Conservation (phyloP, 805 yeast species). For the Peterozyma xylosa region DNA sequence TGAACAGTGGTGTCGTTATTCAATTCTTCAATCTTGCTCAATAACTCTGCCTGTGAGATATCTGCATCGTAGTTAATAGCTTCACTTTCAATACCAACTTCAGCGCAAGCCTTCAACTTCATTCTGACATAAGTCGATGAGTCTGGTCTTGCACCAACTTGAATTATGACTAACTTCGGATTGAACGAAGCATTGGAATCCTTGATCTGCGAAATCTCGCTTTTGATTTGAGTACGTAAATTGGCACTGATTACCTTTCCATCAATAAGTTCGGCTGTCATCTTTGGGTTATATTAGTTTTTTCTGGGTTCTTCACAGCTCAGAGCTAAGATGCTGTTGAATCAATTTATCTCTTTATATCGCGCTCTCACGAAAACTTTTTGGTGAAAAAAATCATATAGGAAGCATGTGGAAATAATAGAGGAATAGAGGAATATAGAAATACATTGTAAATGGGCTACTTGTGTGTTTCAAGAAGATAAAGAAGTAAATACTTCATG, state of each 20-base stretch:
- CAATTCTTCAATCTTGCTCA: constrained; percentile 44
- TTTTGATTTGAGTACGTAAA: constrained; percentile 43
- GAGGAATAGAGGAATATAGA: too few relatives aligned
- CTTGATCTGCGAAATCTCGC: constrained; percentile 33
- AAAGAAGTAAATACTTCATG: too few relatives aligned
- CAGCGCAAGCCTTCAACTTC: constrained; percentile 73
- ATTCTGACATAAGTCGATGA: constrained; percentile 76
- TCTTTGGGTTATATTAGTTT: constrained; percentile 2
- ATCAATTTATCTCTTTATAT: too few relatives aligned
- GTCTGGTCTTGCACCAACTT: constrained; percentile 73
- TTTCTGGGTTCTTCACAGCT: too few relatives aligned
- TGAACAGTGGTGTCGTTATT: constrained; percentile 56
- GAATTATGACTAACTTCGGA: constrained; percentile 65
- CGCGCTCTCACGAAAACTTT: too few relatives aligned
- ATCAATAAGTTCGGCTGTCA: constrained; percentile 37
- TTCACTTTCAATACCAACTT: constrained; percentile 57
- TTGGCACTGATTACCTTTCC: constrained; percentile 46
- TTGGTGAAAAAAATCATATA: too few relatives aligned
- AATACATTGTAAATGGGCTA: too few relatives aligned
- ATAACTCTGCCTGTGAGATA: constrained; percentile 47
- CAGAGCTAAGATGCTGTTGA: too few relatives aligned
- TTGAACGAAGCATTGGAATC: constrained; percentile 42
- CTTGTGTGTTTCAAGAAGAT: too few relatives aligned
- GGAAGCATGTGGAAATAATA: too few relatives aligned
- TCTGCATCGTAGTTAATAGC: constrained; percentile 52